Evolutionary conservation across 805 yeast species (phyloP), one percentile per base, ranked within the genome.

Genomic region (Starmera quercuum): DNA sequence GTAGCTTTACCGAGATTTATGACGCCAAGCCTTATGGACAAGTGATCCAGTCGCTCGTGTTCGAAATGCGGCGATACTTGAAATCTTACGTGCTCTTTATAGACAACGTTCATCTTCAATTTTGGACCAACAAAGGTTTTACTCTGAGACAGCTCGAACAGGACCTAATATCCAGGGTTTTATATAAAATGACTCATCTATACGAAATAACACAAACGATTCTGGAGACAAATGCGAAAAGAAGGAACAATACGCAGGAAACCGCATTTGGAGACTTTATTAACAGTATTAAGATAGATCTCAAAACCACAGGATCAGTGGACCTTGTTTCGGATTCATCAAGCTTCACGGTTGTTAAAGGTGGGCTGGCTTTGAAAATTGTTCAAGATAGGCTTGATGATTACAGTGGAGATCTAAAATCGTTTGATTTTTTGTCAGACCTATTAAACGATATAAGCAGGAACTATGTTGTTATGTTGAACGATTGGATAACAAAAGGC

Each of bases 401-500:
- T 2, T 73, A 68, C 45, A 69, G 73, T 34, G 97, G 97, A 3
- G 92, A 87, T 49, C 51, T 66, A 0, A 58, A 57, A 2, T 71
- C 83, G 0, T 59, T 61, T 25, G 62, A 64, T 5, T 76, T 84
- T 42, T 59, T 85, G 27, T 51, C 59, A 1, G 46, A 49, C 4
- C 46, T 90, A 3, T 72, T 82, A 32, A 70, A 71, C 30, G 64
- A 65, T 11, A 72, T 86, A 2, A 75, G 94, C 25, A 47, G 41
- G 21, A 74, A 75, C 26, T 92, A 85, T 47, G 63, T 84, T 14
- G 44, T 44, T 2, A 81, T 83, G 76, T 61, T 92, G 8, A 78
- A 82, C 44, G 52, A 61, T n/a, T 92, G 98, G 98, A 64, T 90
- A 13, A 66, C 69, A 5, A 60, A 67, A 31, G 98, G 98, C 0